Base-by-base conservation (phyloP, 441 rosid species). In the Cnidoscolus chayamansa region DNA sequence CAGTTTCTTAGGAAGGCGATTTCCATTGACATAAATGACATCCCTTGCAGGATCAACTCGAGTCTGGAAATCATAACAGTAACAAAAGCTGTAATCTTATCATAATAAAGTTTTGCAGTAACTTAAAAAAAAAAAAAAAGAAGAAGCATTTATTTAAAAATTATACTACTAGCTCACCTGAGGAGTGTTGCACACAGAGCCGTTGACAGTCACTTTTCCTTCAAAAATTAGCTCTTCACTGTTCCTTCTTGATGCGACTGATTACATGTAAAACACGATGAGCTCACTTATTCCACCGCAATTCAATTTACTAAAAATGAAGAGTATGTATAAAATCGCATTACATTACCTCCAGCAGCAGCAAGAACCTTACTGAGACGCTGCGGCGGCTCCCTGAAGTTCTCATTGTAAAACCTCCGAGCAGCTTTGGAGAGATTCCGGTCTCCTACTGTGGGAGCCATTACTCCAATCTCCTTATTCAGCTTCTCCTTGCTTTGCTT, bases 351-450 rank as follows among this genome's bases (percentile, higher is more conserved):
- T 86, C 98, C 97, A 65, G 97, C 88, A 70, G 97, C 90, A 49
- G 96, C 97, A 17, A 94, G 93, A 73, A 94, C 93, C 76, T 94
- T 94, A 80, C 97, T 85, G 60, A 94, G 83, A 49, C 97, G 89
- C 80, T 90, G 94, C 30, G 97, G 86, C 4, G 75, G 80, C 15
- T 89, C 90, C 71, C 87, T 82, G 63, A 92, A 87, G 58, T 89
- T 85, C 66, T 90, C 94, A 72, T 94, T 94, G 77, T 92, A 92
- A 71, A 82, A 90, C 81, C 96, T 84, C 45, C 97, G 83, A 0
- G 98, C 93, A 7, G 96, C 98, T 78, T 92, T 92, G 4, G 98
- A 88, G 40, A 82, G 84, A 84, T 81, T 82, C 17, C 86, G 88
- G 56, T 75, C 80, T 8, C 53, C 68, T 1, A 15, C 65, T 40